Evolutionary conservation across 441 rosid species (phyloP).

Genomic region (Theobroma grandiflorum): DNA sequence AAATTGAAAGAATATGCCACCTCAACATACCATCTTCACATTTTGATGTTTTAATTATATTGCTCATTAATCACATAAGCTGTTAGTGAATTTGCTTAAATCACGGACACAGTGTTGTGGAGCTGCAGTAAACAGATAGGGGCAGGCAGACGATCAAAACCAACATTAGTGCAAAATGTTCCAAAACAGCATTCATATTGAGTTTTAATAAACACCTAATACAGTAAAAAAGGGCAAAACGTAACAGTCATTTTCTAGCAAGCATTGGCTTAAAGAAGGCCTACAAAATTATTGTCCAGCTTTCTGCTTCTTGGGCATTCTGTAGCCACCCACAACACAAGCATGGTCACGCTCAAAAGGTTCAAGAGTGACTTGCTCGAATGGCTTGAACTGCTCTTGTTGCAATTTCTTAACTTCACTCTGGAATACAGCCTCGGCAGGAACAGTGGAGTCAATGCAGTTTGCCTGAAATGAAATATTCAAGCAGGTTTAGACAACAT

Average conservation of each 20-base stretch:
- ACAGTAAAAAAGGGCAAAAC: background rate
- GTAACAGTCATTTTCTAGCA: background rate
- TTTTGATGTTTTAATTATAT: too few species aligned
- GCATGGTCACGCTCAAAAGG: conserved; percentile 97
- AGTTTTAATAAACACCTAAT: background rate
- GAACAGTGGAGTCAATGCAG: conserved; percentile 87
- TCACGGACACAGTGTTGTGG: background rate
- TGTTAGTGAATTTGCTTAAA: too few species aligned
- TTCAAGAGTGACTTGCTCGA: conserved; percentile 93
- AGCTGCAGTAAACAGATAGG: background rate
- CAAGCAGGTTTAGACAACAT: background rate
- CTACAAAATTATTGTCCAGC: conserved; percentile 35
- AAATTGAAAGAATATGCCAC: too few species aligned
- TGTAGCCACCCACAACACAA: conserved; percentile 87
- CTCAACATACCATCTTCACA: too few species aligned
- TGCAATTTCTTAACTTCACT: conserved; percentile 86
- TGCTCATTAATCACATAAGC: background rate
- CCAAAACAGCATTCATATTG: background rate
- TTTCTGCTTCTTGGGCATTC: conserved; percentile 84
- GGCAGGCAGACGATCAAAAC: background rate
- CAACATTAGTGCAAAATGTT: background rate
- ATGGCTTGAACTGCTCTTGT: conserved; percentile 84
- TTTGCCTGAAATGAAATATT: conserved; percentile 54
- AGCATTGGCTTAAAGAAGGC: background rate
- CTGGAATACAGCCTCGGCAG: conserved; percentile 83